Evolutionary conservation across 768 basidiomycete genomes (phyloP).

Genomic region (Suillus subalutaceus): DNA sequence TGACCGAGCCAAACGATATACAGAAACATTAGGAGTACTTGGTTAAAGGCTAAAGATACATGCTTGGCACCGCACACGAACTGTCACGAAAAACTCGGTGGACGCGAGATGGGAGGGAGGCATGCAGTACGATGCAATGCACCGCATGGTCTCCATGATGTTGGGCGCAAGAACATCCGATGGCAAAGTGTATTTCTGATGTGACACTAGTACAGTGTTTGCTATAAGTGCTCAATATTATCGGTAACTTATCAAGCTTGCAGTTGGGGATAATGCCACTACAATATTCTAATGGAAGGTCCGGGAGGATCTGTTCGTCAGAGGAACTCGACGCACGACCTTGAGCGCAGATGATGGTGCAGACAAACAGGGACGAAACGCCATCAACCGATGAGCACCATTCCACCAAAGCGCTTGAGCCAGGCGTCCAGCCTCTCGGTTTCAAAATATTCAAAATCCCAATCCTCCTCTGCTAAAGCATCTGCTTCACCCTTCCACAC

Average conservation of each 20-base stretch:
- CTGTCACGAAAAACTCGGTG: not conserved
- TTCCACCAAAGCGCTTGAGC: slow-evolving; percentile 1
- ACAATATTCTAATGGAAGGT: not conserved
- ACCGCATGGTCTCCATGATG: not conserved
- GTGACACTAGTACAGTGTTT: not conserved
- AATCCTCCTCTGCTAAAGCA: not conserved
- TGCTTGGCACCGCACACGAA: not conserved
- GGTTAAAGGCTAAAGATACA: not conserved
- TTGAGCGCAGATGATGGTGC: too few relatives aligned
- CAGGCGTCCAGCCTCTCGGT: not conserved
- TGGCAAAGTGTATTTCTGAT: not conserved
- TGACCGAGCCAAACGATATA: not conserved
- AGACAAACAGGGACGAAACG: not conserved
- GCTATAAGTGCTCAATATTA: not conserved
- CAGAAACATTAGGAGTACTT: not conserved
- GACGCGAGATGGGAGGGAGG: not conserved
- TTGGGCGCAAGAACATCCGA: not conserved
- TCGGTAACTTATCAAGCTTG: not conserved
- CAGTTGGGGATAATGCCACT: not conserved
- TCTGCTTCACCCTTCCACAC: not conserved
- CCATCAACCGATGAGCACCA: not conserved
- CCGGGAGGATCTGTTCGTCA: not conserved
- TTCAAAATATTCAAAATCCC: not conserved
- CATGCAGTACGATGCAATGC: not conserved
- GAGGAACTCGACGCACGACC: not conserved